Conservation (phyloP, 148 eudicot species). For the Polygonum maritimum region DNA sequence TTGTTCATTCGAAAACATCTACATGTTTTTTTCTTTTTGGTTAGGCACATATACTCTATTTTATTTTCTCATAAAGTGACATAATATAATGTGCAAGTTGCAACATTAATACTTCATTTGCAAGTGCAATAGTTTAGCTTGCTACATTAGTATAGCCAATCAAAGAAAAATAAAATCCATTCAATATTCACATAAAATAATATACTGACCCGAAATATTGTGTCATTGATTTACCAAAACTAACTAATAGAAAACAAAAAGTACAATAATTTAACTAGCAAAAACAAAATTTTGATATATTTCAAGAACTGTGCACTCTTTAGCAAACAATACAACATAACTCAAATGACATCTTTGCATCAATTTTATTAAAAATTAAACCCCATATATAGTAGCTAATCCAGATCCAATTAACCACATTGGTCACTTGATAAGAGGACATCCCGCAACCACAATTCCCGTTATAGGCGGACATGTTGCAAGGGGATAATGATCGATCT, state of each 20-base stretch:
- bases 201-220: not conserved
- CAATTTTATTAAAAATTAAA: not conserved
- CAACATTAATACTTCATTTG: too few species aligned
- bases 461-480: constrained; percentile 88
- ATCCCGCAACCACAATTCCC: constrained; percentile 53
- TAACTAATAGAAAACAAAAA: not conserved
- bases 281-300: not conserved
- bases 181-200: not conserved
- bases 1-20: too few species aligned
- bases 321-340: not conserved
- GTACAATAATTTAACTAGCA: not conserved
- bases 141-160: too few species aligned
- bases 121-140: too few species aligned
- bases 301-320: not conserved
- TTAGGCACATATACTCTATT: too few species aligned
- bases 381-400: not conserved
- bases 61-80: too few species aligned
- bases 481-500: constrained; percentile 78
- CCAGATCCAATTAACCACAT: not conserved
- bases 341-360: not conserved
- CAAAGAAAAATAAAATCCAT: too few species aligned
- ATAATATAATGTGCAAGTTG: too few species aligned
- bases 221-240: not conserved
- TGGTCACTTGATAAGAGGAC: constrained; percentile 48
- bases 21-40: too few species aligned